Conservation (phyloP, 2,329 filamentous ascomycete genomes). For the Escovopsis weberi region DNA sequence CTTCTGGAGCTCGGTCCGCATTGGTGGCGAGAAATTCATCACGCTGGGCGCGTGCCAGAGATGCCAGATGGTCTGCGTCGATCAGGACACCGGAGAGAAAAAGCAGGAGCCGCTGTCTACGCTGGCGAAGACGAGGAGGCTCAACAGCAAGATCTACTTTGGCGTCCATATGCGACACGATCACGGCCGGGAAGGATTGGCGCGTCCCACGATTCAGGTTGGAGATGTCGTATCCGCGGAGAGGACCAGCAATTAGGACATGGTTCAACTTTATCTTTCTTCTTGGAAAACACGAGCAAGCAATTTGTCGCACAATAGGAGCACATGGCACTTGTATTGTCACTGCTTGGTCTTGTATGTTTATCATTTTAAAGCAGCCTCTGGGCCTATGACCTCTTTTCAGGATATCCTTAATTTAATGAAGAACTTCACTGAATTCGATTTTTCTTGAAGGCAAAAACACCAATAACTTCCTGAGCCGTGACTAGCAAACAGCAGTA, state of each 20-base stretch:
- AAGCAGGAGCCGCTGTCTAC: constrained; percentile 80
- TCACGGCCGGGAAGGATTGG: constrained; percentile 1
- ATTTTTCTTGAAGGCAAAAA: too few relatives aligned
- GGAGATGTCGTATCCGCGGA: constrained; percentile 28
- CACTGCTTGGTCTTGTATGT: too few relatives aligned
- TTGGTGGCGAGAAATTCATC: constrained; percentile 50
- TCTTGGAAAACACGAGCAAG: not conserved
- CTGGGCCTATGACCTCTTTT: too few relatives aligned
- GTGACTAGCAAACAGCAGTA: too few relatives aligned
- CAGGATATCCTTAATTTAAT: too few relatives aligned
- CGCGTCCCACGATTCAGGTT: constrained; percentile 29
- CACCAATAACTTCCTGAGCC: too few relatives aligned
- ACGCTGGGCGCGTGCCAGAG: constrained; percentile 73
- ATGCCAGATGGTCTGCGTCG: constrained; percentile 93
- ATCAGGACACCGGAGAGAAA: constrained; percentile 66
- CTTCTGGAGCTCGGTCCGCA: constrained; percentile 51
- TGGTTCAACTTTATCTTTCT: not conserved
- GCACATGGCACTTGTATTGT: too few relatives aligned
- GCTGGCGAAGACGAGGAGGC: constrained; percentile 70
- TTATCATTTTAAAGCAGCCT: too few relatives aligned
- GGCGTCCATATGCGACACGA: constrained; percentile 60
- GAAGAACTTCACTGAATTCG: too few relatives aligned
- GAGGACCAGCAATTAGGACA: not conserved
- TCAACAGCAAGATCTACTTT: constrained; percentile 78
- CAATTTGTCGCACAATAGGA: too few relatives aligned